Conservation (phyloP, 257 asterid genomes). For the Buddleja alternifolia region DNA sequence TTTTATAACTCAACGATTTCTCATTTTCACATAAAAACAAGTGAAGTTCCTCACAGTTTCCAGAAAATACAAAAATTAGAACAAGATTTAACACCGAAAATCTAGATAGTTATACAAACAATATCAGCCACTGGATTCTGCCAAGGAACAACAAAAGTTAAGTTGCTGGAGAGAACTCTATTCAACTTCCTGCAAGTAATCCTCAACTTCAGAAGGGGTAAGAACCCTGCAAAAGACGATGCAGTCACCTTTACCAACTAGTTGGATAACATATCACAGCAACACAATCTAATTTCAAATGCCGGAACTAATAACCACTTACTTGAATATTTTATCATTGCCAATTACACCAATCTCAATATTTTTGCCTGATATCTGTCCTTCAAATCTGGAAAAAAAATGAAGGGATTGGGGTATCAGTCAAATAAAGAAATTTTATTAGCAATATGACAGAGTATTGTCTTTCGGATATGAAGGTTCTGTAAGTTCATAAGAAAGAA, state of each 20-base stretch:
- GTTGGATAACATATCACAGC: neutral
- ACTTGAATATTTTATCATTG: constrained; percentile 76
- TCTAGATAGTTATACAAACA: constrained; percentile 18
- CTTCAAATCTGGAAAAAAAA: constrained; percentile 72
- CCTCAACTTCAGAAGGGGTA: constrained; percentile 91
- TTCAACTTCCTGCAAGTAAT: constrained; percentile 93
- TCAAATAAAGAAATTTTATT: neutral
- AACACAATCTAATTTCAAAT: neutral
- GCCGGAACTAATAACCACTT: constrained; percentile 22
- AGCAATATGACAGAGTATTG: neutral
- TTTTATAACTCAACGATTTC: too few relatives aligned
- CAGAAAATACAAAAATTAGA: too few relatives aligned
- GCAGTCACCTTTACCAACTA: constrained; percentile 15
- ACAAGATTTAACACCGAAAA: too few relatives aligned
- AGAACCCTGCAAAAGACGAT: constrained; percentile 79
- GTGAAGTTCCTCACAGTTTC: too few relatives aligned
- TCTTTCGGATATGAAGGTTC: neutral
- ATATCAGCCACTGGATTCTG: constrained; percentile 2
- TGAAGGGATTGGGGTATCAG: neutral
- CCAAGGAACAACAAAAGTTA: neutral
- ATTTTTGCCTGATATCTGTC: constrained; percentile 93
- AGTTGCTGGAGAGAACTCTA: constrained; percentile 29
- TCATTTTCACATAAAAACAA: too few relatives aligned
- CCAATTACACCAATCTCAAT: constrained; percentile 98
- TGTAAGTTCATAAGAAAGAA: neutral